Conservation (phyloP, 2,329 filamentous ascomycete species). For the Neopestalotiopsis clavispora region DNA sequence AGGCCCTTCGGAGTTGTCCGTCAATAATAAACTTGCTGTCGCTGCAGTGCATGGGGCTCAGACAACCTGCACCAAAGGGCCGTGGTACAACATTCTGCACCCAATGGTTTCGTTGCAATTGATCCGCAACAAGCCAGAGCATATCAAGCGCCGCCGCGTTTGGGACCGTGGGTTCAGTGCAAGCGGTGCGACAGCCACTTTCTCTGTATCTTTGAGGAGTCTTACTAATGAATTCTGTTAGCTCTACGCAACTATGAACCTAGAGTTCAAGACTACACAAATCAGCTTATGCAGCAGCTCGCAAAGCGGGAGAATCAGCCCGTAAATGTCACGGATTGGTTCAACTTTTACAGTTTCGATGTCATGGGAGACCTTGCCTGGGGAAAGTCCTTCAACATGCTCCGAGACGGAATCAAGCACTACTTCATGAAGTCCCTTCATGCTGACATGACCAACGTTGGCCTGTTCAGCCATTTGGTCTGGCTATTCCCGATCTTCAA, state of each 20-base stretch:
- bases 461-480: conserved; percentile 28
- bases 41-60: conserved; percentile 1
- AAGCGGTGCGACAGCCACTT: neutral
- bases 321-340: conserved; percentile 32
- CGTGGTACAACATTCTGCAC: conserved; percentile 9
- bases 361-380: conserved; percentile 40
- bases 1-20: conserved; percentile 12
- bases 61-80: conserved; percentile 9
- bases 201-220: neutral
- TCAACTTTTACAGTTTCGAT: conserved; percentile 37
- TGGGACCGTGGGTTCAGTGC: conserved; percentile 9
- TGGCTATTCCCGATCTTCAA: conserved; percentile 28
- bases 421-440: conserved; percentile 31
- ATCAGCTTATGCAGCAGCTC: conserved; percentile 27
- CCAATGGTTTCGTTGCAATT: conserved; percentile 9
- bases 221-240: neutral
- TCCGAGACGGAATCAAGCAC: conserved; percentile 22
- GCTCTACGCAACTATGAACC: conserved; percentile 31
- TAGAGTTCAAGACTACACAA: conserved; percentile 25
- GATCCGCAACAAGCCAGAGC: conserved; percentile 1
- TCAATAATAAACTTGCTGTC: neutral
- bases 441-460: conserved; percentile 28
- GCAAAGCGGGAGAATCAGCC: conserved; percentile 17
- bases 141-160: neutral
- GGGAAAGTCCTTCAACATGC: conserved; percentile 36